These are phyloP conservation scores for Capronia americana DNA, from an alignment of 2,329 filamentous ascomycete species.

Conservation along the genomic window DNA sequence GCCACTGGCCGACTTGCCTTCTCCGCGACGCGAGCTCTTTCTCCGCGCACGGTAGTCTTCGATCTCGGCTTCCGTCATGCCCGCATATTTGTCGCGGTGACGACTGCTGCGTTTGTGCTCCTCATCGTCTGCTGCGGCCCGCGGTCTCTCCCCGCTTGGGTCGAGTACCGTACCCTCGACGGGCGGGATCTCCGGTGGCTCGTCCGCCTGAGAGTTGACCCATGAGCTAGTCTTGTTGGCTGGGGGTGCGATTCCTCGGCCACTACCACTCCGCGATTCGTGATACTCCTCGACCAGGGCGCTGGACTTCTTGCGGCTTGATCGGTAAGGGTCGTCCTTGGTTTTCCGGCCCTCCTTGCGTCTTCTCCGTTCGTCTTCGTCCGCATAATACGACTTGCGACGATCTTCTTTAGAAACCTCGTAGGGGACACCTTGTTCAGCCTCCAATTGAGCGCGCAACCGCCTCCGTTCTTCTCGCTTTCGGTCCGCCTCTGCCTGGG, in stretches of 20 bases:
- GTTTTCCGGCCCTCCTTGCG: slow-evolving; percentile 43
- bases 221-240: slow-evolving; percentile 58
- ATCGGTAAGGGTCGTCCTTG: slow-evolving; percentile 44
- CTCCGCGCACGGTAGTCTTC: slow-evolving; percentile 46
- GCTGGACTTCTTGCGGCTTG: slow-evolving; percentile 36
- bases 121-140: slow-evolving; percentile 37
- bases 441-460: slow-evolving; percentile 39
- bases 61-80: slow-evolving; percentile 49
- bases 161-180: slow-evolving; percentile 56
- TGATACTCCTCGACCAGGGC: slow-evolving; percentile 45
- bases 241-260: slow-evolving; percentile 39
- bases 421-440: slow-evolving; percentile 31
- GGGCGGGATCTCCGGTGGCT: slow-evolving; percentile 56
- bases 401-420: slow-evolving; percentile 41
- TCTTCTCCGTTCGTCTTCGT: slow-evolving; percentile 39
- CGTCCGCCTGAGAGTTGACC: slow-evolving; percentile 55
- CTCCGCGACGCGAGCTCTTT: slow-evolving; percentile 25
- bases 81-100: slow-evolving; percentile 50
- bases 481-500: slow-evolving; percentile 47
- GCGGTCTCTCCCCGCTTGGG: slow-evolving; percentile 40
- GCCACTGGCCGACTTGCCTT: slow-evolving; percentile 37
- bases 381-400: slow-evolving; percentile 44
- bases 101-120: slow-evolving; percentile 45
- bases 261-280: slow-evolving; percentile 42
- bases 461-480: slow-evolving; percentile 46